Percentiles rank a stretch among this genome's conserved stretches.
Conservation (phyloP, 1,284 basidiomycete genomes). For the Pterulicium gracile region DNA sequence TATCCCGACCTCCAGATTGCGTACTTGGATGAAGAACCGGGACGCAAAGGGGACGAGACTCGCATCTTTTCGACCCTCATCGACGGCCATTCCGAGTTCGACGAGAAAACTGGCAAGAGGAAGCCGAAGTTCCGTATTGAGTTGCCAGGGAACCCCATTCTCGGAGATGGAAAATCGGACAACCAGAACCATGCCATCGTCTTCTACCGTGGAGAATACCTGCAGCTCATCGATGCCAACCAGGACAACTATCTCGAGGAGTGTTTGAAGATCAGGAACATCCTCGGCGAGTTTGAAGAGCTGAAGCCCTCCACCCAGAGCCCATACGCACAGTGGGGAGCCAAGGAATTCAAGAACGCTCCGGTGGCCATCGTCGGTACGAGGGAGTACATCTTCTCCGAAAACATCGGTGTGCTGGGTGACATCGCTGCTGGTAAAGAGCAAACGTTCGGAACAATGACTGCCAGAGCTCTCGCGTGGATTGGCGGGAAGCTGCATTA, state of each 20-base stretch:
- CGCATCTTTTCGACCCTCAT: conserved; percentile 91
- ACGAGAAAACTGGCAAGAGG: conserved; percentile 81
- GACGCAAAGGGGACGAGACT: conserved; percentile 82
- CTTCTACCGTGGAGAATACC: conserved; percentile 98
- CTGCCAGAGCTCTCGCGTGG: conserved; percentile 91
- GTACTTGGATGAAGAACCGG: conserved; percentile 94
- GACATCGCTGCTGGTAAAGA: conserved; percentile 99
- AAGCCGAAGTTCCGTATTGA: conserved; percentile 98
- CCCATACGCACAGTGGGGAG: conserved; percentile 91
- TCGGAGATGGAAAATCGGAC: conserved; percentile 98
- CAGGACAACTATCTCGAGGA: conserved; percentile 99
- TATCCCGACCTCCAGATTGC: conserved; percentile 99
- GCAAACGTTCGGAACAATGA: conserved; percentile 99
- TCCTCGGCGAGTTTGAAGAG: conserved; percentile 97
- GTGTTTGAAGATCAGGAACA: conserved; percentile 97
- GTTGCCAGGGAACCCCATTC: conserved; percentile 97
- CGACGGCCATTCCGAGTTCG: conserved; percentile 95
- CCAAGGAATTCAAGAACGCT: conserved; percentile 82
- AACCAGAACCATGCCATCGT: conserved; percentile 99
- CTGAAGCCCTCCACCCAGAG: conserved; percentile 86
- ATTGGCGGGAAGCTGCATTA: conserved; percentile 99
- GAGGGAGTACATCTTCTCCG: conserved; percentile 99
- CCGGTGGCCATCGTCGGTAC: conserved; percentile 98
- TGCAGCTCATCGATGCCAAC: conserved; percentile 99
- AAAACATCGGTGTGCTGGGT: conserved; percentile 98